Evolutionary conservation across 768 basidiomycete genomes (phyloP).

Genomic region (Hypholoma fasciculare): DNA sequence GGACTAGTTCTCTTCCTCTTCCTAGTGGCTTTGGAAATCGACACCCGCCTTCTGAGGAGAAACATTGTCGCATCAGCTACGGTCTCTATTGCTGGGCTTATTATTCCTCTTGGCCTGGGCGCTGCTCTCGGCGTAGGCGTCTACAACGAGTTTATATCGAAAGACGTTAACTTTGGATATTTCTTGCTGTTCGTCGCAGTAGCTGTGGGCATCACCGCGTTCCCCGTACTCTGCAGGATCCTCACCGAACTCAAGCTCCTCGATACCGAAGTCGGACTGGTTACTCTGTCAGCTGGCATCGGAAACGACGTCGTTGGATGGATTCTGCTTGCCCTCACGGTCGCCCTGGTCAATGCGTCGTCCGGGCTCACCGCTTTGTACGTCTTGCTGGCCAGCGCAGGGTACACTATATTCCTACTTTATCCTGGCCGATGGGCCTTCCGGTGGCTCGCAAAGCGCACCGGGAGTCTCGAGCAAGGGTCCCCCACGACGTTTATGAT

Average conservation of each 20-base stretch:
- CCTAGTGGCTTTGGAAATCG: conserved; percentile 84
- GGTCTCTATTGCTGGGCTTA: conserved; percentile 68
- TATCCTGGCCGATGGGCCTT: conserved; percentile 66
- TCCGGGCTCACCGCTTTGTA: conserved; percentile 76
- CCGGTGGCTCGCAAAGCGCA: conserved; percentile 62
- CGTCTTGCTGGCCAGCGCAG: conserved; percentile 69
- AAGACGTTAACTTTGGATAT: conserved; percentile 66
- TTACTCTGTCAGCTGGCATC: conserved; percentile 82
- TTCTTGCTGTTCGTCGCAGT: conserved; percentile 87
- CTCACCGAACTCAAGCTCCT: conserved; percentile 81
- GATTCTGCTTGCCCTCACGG: conserved; percentile 80
- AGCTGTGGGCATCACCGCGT: conserved; percentile 79
- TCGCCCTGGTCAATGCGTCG: conserved; percentile 81
- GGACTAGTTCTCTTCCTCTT: conserved; percentile 81
- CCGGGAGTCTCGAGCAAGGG: conserved; percentile 72
- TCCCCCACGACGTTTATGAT: conserved; percentile 76
- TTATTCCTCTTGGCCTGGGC: conserved; percentile 80
- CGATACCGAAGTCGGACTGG: conserved; percentile 81
- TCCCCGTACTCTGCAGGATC: conserved; percentile 84
- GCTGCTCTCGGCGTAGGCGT: conserved; percentile 73
- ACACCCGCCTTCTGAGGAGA: conserved; percentile 63
- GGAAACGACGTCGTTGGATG: conserved; percentile 79
- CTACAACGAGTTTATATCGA: conserved; percentile 66
- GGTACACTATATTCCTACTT: conserved; percentile 65
- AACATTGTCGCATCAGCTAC: conserved; percentile 58